Conservation (phyloP, 805 yeast genomes). For the Schizosaccharomyces osmophilus region DNA sequence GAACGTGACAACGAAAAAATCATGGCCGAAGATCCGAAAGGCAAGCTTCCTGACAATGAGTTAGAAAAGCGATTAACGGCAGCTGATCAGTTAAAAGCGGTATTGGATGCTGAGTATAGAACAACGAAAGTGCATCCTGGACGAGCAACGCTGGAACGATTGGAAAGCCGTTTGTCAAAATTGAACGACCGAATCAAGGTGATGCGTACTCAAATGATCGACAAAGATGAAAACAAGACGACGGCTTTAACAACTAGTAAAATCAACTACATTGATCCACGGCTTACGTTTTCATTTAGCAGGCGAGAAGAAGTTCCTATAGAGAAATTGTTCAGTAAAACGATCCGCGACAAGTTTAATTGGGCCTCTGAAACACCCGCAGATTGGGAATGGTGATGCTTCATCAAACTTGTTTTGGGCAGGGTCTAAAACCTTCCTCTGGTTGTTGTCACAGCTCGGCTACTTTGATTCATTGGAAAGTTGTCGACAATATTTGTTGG, state of each 20-base stretch:
- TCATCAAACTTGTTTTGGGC: not conserved
- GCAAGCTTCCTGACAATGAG: constrained; percentile 25
- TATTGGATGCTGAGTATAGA: constrained; percentile 18
- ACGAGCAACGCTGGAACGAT: constrained; percentile 35
- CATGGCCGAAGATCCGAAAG: constrained; percentile 27
- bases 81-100: constrained; percentile 26
- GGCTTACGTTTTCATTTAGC: constrained; percentile 69
- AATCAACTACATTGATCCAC: constrained; percentile 82
- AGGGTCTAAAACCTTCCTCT: too few relatives aligned
- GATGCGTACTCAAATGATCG: constrained; percentile 54
- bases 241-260: constrained; percentile 85
- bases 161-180: constrained; percentile 44
- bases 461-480: too few relatives aligned
- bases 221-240: constrained; percentile 79
- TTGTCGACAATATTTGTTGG: too few relatives aligned
- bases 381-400: constrained; percentile 1
- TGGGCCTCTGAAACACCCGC: constrained; percentile 37
- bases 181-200: constrained; percentile 46
- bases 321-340: constrained; percentile 74
- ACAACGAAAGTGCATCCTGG: constrained; percentile 29
- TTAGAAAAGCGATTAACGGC: constrained; percentile 33
- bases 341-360: constrained; percentile 70
- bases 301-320: constrained; percentile 73
- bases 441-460: too few relatives aligned
- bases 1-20: constrained; percentile 56